These are phyloP conservation scores for Thielaviopsis populi DNA, from an alignment of 2,329 filamentous ascomycete species.

Conservation along the genomic window DNA sequence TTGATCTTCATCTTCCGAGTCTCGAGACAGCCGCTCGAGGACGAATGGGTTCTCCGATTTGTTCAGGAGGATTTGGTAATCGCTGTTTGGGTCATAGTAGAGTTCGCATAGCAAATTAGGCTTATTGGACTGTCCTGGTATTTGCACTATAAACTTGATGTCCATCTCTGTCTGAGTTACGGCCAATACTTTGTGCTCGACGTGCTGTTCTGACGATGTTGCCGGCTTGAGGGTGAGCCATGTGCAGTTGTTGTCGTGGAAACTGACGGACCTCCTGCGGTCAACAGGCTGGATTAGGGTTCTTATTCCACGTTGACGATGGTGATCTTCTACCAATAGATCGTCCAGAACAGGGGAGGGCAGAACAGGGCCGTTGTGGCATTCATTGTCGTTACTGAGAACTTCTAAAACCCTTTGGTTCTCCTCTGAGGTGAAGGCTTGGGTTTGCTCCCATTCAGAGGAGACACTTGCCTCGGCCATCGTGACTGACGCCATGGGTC, in stretches of 20 bases:
- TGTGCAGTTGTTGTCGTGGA: neutral
- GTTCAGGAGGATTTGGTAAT: neutral
- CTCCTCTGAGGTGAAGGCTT: neutral
- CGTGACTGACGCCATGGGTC: neutral
- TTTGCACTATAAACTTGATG: conserved; percentile 1
- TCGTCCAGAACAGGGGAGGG: neutral
- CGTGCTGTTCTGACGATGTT: neutral
- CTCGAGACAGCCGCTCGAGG: neutral
- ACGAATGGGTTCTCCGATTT: neutral
- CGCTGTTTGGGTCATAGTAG: conserved; percentile 2
- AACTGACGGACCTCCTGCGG: neutral
- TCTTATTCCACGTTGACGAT: neutral
- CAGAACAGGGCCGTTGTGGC: neutral
- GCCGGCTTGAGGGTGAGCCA: neutral
- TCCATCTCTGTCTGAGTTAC: neutral
- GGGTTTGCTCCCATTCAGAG: neutral
- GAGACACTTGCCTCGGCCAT: neutral
- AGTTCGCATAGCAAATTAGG: neutral
- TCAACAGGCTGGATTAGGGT: neutral
- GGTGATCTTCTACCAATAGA: neutral
- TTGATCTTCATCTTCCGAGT: neutral
- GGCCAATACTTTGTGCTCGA: neutral
- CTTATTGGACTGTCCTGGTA: neutral
- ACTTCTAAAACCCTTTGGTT: neutral
- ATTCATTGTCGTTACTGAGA: neutral